Percentiles rank a stretch among this genome's conserved stretches.
These are phyloP conservation scores for Vigna unguiculata DNA, from an alignment of 306 rosid species.

Conservation along the genomic window DNA sequence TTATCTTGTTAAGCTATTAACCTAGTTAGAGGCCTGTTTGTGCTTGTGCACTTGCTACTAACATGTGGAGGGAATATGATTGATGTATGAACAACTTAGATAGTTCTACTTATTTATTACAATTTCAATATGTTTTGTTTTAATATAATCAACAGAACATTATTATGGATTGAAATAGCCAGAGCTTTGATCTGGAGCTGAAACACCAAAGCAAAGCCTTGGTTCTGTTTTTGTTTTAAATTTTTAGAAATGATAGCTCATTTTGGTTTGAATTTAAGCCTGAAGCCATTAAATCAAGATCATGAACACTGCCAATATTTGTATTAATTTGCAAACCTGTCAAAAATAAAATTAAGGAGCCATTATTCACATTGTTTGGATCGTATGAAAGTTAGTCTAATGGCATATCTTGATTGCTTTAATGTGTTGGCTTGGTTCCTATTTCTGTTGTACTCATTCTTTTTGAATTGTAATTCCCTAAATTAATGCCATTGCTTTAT, in stretches of 20 bases:
- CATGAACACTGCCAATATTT: constrained; percentile 8
- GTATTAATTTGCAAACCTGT: constrained; percentile 12
- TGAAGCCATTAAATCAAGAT: background rate
- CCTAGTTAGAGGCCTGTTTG: constrained; percentile 1
- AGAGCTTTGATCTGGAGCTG: background rate
- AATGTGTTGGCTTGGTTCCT: background rate
- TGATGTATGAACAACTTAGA: constrained; percentile 17
- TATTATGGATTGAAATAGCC: constrained; percentile 19
- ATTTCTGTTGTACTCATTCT: background rate
- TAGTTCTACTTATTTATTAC: background rate
- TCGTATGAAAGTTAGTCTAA: background rate
- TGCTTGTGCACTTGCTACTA: constrained; percentile 17
- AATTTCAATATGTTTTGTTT: constrained; percentile 4
- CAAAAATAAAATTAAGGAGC: constrained; percentile 17
- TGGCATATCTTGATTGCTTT: background rate
- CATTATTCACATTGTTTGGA: constrained; percentile 16
- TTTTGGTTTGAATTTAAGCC: constrained; percentile 16
- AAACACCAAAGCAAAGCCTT: background rate
- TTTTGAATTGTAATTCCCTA: constrained; percentile 10
- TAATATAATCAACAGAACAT: constrained; percentile 17
- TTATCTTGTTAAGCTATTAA: constrained; percentile 15
- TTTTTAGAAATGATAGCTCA: constrained; percentile 23
- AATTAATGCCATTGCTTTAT: background rate
- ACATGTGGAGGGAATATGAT: constrained; percentile 27
- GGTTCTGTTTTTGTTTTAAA: constrained; percentile 29